A percentile compares a stretch with the other conserved stretches of the same genome.
Conservation (phyloP, 164 flowering plant species). For the Stephania yunnanensis region DNA sequence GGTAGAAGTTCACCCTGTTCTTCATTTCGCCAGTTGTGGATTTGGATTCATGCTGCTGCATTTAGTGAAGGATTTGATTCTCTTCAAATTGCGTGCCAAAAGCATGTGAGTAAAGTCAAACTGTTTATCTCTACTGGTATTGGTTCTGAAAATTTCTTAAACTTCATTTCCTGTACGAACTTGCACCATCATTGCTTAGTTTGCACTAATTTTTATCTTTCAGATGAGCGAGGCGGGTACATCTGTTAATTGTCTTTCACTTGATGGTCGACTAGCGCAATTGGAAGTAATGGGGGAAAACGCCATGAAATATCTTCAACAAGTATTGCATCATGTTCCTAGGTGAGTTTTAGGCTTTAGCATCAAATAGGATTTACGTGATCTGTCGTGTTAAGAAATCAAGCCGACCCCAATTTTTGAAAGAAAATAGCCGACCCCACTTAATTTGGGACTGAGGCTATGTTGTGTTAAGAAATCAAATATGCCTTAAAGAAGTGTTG, state of each 20-base stretch:
- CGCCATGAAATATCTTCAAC: slow-evolving; percentile 59
- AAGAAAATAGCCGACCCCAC: too few relatives aligned
- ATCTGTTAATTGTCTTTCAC: slow-evolving; percentile 48
- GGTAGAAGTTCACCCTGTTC: slow-evolving; percentile 12
- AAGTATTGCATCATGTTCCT: slow-evolving; percentile 43
- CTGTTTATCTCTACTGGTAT: neutral
- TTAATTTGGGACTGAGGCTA: too few relatives aligned
- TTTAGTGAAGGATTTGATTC: slow-evolving; percentile 61
- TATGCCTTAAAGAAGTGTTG: slow-evolving; percentile 11
- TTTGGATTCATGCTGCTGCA: slow-evolving; percentile 85
- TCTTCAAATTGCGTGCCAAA: slow-evolving; percentile 52
- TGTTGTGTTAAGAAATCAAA: neutral
- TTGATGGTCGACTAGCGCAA: slow-evolving; percentile 64
- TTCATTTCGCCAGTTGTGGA: slow-evolving; percentile 62
- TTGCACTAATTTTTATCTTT: slow-evolving; percentile 1
- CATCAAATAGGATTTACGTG: neutral
- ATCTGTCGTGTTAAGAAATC: slow-evolving; percentile 1
- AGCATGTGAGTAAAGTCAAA: slow-evolving; percentile 34
- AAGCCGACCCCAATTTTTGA: too few relatives aligned
- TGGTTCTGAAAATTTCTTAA: neutral
- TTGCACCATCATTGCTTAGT: neutral
- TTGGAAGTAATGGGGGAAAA: slow-evolving; percentile 66
- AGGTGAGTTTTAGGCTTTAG: slow-evolving; percentile 36
- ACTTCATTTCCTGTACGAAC: neutral
- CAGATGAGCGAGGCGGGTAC: slow-evolving; percentile 47